These are phyloP conservation scores for Calonectria pseudoreteaudii DNA, from an alignment of 2,329 filamentous ascomycete genomes.

Conservation along the genomic window DNA sequence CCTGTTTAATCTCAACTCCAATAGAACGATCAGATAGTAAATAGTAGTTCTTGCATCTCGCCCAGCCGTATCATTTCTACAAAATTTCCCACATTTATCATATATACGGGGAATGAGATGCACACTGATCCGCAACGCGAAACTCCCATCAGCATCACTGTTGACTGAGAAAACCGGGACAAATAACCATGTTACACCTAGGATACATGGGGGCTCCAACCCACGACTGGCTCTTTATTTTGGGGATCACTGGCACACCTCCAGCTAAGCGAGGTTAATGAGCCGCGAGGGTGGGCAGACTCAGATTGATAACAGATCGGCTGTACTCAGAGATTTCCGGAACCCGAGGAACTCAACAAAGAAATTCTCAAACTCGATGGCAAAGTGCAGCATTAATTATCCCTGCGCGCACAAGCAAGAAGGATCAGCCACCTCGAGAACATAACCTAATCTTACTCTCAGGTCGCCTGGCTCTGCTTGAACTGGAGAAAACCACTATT, in stretches of 20 bases:
- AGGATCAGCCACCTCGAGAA: not conserved
- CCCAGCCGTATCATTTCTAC: not conserved
- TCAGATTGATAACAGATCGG: not conserved
- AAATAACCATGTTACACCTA: not conserved
- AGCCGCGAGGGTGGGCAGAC: no score
- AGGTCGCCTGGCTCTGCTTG: not conserved
- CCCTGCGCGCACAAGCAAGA: no score
- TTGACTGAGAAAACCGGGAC: not conserved
- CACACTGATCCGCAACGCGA: not conserved
- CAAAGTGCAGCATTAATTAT: no score
- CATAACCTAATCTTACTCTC: not conserved
- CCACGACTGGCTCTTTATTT: not conserved
- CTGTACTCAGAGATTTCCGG: not conserved
- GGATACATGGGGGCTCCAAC: accelerated
- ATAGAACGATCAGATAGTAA: not conserved
- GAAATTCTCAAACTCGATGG: no score
- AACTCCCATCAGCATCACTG: not conserved
- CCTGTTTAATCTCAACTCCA: not conserved
- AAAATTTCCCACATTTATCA: not conserved
- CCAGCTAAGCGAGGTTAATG: no score
- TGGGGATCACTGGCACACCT: no score
- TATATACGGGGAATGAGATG: not conserved
- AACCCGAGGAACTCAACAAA: not conserved
- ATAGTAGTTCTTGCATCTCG: not conserved
- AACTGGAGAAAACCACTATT: not conserved